Percentiles rank a stretch among this genome's conserved stretches.
Conservation (phyloP, 2,329 filamentous ascomycete species). For the Monilinia fructicola region DNA sequence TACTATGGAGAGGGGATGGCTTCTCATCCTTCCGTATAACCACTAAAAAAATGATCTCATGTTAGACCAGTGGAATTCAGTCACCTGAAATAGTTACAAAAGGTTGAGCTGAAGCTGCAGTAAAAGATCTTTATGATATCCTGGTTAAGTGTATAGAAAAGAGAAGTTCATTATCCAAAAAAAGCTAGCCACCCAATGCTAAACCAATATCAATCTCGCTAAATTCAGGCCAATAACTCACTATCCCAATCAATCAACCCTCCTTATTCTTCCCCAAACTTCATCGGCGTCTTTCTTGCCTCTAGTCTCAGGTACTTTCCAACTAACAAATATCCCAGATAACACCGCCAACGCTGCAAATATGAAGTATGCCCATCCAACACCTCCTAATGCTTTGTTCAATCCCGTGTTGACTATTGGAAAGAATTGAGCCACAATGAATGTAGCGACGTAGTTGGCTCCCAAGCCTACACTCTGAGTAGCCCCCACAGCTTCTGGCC, state of each 20-base stretch:
- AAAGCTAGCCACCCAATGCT: neutral
- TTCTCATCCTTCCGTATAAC: neutral
- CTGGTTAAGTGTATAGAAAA: neutral
- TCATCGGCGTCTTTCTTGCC: slow-evolving; percentile 82
- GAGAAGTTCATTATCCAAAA: neutral
- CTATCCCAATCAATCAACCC: slow-evolving; percentile 31
- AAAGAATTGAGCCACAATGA: slow-evolving; percentile 92
- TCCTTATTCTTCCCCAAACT: slow-evolving; percentile 74
- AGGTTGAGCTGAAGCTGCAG: neutral
- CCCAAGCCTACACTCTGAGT: slow-evolving; percentile 86
- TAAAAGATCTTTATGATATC: neutral
- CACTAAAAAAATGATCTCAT: neutral
- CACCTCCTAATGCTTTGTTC: slow-evolving; percentile 61
- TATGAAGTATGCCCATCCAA: slow-evolving; percentile 87
- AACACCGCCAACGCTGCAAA: slow-evolving; percentile 73
- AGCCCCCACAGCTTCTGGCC: slow-evolving; percentile 84
- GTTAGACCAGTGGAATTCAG: neutral
- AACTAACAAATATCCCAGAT: slow-evolving; percentile 69
- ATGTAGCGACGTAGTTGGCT: slow-evolving; percentile 87
- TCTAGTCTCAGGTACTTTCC: slow-evolving; percentile 81
- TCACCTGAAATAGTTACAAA: neutral
- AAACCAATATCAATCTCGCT: neutral
- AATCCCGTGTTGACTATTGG: slow-evolving; percentile 77
- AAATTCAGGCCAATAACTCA: neutral
- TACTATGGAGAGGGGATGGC: too few relatives aligned